Conservation (phyloP, 208 protist species). For the Vickermania spadyakhi region DNA sequence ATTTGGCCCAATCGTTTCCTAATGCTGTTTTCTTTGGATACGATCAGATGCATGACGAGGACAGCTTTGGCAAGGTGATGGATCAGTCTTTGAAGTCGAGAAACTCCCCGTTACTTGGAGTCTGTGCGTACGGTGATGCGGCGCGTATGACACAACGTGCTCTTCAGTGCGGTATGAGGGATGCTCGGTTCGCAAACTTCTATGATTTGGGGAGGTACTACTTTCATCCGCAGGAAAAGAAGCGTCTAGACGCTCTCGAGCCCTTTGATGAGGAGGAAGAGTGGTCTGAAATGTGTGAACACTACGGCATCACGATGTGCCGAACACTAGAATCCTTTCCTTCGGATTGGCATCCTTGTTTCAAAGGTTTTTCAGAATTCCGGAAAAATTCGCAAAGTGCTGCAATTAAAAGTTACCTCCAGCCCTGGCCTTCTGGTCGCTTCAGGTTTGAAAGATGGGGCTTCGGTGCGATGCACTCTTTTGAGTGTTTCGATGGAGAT, state of each 20-base stretch:
- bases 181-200: conserved; percentile 64
- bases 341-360: neutral
- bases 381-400: no score
- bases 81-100: conserved; percentile 42
- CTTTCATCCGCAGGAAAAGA: conserved; percentile 29
- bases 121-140: conserved; percentile 30
- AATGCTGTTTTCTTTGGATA: conserved; percentile 64
- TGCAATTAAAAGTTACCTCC: neutral
- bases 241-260: conserved; percentile 64
- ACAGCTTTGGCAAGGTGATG: conserved; percentile 86
- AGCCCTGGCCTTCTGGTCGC: conserved; percentile 62
- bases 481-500: conserved; percentile 22
- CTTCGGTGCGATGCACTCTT: conserved; percentile 38
- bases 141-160: conserved; percentile 41
- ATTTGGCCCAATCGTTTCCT: conserved; percentile 37
- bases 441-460: conserved; percentile 82
- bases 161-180: conserved; percentile 34
- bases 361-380: no score
- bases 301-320: conserved; percentile 84
- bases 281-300: conserved; percentile 88
- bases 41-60: conserved; percentile 65
- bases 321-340: conserved; percentile 15
- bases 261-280: conserved; percentile 85
- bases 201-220: conserved; percentile 57
- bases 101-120: conserved; percentile 63